Evolutionary conservation across 306 rosid genomes (phyloP).

Genomic region (Lupinus albus): DNA sequence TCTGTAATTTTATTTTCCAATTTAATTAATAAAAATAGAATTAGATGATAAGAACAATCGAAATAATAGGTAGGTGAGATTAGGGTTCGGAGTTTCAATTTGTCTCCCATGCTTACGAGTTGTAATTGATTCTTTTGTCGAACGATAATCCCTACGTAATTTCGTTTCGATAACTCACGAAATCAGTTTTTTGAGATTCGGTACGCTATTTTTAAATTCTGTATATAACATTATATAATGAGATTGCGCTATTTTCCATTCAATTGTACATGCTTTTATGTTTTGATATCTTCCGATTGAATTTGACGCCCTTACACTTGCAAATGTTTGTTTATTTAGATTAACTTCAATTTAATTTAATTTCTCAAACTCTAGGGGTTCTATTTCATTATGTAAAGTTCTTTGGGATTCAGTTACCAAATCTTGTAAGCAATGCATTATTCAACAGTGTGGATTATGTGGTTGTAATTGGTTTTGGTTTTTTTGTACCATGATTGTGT

Average conservation of each 20-base stretch:
- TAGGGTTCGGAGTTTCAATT: conserved; percentile 33
- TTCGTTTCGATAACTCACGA: conserved; percentile 1
- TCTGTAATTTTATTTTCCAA: neutral
- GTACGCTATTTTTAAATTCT: conserved; percentile 27
- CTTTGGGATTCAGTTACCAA: no score
- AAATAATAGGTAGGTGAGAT: neutral
- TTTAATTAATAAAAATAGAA: neutral
- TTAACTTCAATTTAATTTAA: conserved; percentile 1
- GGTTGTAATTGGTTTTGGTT: conserved; percentile 31
- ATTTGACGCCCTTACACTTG: conserved; percentile 9
- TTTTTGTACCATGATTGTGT: conserved; percentile 37
- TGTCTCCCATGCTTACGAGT: neutral
- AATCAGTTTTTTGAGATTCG: conserved; percentile 10
- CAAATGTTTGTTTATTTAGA: neutral
- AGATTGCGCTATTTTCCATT: neutral
- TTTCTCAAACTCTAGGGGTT: conserved; percentile 2
- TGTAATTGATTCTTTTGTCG: neutral
- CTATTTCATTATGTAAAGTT: neutral
- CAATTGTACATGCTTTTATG: neutral
- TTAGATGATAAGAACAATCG: neutral
- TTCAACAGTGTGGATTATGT: conserved; percentile 13
- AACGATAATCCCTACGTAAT: neutral
- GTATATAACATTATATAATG: neutral
- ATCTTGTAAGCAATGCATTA: neutral
- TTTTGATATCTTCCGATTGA: conserved; percentile 4